Base-by-base conservation (phyloP, 176 grass and related monocot species). In the Luzula sylvatica region DNA sequence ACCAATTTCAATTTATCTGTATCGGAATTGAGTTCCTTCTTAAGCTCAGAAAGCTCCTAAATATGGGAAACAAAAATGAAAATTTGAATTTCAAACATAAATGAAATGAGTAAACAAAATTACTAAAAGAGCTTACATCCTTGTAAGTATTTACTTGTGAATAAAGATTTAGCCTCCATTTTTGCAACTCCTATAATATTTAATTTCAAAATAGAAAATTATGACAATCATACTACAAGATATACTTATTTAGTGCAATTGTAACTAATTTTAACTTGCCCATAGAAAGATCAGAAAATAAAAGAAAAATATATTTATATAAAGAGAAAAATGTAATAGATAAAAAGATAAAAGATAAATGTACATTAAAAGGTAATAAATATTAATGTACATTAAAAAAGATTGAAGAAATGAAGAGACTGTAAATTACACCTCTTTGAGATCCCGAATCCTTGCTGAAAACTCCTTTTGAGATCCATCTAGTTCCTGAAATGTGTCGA, bases 141-240 rank as follows among this genome's bases (percentile, higher is more conserved):
- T 52, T 51, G 56, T 69, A 55, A 5, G 53, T 58, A 46, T 72
- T 83, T 50, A 69, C 79, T 78, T 90, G 72, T n/a, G 42, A 30
- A 42, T 90, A 67, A 9, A 84, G 13, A 22, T 70, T 74, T 43
- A 45, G 65, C 22, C 68, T 73, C 86, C 80, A 90, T 29, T 63
- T 77, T 11, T 90, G 80, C 27, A 84, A 71, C 46, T 83, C 86
- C 86, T 89, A 77, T 73, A 79, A 9, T n/a, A n/a, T n/a, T n/a
- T n/a, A n/a, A n/a, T n/a, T n/a, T n/a, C n/a, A n/a, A n/a, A n/a
- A n/a, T n/a, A n/a, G 9, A 35, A 35, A 35, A 35, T 7, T 35
- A 9, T 35, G 9, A 35, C 30, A 35, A 35, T 35, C 9, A 9
- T 7, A 52, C 19, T 11, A 47, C 46, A 53, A 39, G 24, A n/a